Evolutionary conservation across 371 early-diverging fungal genomes (phyloP), one percentile per base, ranked within the genome.

Genomic region (Gilbertella persicaria): DNA sequence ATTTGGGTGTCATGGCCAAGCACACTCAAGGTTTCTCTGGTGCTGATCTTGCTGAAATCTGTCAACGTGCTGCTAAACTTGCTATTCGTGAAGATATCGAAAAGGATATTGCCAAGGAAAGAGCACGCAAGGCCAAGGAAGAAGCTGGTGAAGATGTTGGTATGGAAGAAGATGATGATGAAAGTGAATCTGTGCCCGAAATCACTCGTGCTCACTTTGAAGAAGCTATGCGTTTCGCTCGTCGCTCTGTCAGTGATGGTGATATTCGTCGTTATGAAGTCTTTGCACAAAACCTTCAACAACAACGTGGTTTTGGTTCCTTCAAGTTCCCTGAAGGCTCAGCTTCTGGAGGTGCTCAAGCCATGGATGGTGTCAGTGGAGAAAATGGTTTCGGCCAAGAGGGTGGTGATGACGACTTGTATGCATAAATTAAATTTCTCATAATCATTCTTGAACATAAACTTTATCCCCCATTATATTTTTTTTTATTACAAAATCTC

Each of bases 11-110:
- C 51, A 84, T 99, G 55, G 95, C 99, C 58, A 91, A 93, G 64
- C 79, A 80, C 49, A 96, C 99, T 6, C 87, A 93, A 53, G 99
- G 99, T 24, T 99, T 98, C 88, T 96, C 97, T 59, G 99, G 99
- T 71, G 99, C 99, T 40, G 99, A 99, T 86, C 78, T 99, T 64
- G 94, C 98, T 23, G 99, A 99, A 79, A 98, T 99, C 62, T 99
- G 99, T 82, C 99, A 99, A 80, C 91, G 99, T 60, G 98, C 99
- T 29, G 95, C 96, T 73, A 99, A 99, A 78, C 83, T 99, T 23
- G 99, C 99, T 30, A 98, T 99, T 60, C 93, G 99, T 61, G 97
- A 99, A 77, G 90, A 89, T 72, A 99, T 99, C 70, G 97, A 96
- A 60, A 82, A 87, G 36, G 99, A 99, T 50, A 86, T 97, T 49